Conservation (phyloP, 78 protist species). For the Protostelium mycophagum region DNA sequence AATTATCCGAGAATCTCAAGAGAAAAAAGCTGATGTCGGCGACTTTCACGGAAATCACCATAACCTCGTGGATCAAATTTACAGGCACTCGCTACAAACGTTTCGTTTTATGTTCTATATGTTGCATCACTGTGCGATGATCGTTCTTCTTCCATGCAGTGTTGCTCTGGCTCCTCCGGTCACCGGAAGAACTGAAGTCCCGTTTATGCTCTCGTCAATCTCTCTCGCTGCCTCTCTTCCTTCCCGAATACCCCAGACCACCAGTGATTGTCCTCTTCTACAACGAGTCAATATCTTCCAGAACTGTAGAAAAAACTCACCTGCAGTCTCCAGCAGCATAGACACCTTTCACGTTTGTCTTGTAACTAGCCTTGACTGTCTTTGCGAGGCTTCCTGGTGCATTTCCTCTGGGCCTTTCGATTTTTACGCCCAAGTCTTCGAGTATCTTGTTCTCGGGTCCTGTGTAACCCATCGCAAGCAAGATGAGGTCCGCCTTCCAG, state of each 20-base stretch:
- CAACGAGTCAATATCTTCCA: not conserved
- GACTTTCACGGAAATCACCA: no score
- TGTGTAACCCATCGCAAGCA: constrained; percentile 82
- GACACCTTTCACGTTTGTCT: constrained; percentile 6
- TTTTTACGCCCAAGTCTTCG: constrained; percentile 16
- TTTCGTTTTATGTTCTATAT: no score
- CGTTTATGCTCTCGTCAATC: constrained; percentile 57
- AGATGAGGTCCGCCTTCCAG: constrained; percentile 54
- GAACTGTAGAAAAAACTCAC: not conserved
- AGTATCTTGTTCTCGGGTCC: constrained; percentile 56
- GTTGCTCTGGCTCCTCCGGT: constrained; percentile 34
- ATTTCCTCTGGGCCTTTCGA: not conserved
- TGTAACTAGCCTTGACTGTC: not conserved
- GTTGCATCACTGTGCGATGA: no score
- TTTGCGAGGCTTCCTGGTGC: not conserved
- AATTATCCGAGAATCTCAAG: no score
- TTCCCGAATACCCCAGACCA: constrained; percentile 91
- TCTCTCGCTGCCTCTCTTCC: constrained; percentile 73
- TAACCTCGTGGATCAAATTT: no score
- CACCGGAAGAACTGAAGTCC: constrained; percentile 30
- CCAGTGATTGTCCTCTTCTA: constrained; percentile 78
- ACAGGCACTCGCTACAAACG: no score
- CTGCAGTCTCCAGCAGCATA: constrained; percentile 75
- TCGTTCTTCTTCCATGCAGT: not conserved
- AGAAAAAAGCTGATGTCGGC: no score